Base-by-base conservation (phyloP, 805 yeast genomes). In the Kazachstania africana region DNA sequence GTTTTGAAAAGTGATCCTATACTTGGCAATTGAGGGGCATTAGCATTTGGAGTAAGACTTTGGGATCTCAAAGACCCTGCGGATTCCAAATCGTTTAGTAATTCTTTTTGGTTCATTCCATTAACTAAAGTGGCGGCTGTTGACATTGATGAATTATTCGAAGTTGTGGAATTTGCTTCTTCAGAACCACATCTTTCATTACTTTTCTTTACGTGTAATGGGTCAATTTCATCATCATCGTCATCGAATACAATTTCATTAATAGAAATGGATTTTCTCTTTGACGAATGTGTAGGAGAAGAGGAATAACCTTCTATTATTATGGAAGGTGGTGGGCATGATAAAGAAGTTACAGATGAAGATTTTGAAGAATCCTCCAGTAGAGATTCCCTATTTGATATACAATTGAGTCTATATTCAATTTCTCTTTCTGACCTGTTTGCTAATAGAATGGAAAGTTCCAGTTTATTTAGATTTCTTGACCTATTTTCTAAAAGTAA, bases 341-440 rank as follows among this genome's bases (percentile, higher is more conserved):
- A n/a, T n/a, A n/a, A n/a, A n/a, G n/a, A n/a, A 24, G 17, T 24
- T 3, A 24, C 17, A 10, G 28, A 27, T 10, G 19, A 15, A 1
- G 28, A 26, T n/a, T n/a, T n/a, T n/a, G n/a, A n/a, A n/a, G n/a
- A 14, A 18, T 26, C 12, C 29, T 22, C 4, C 33, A 20, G 4
- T 29, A 29, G 8, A 20, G 14, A 10, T 9, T 4, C n/a, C 14
- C 14, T 25, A n/a, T 28, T 26, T 19, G 31, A 9, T 27, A 42
- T 24, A 74, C 48, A 56, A 29, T 63, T 70, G 15, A 79, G 69
- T 38, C 91, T 63, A 24, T 67, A 55, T 63, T 70, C 65, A 26
- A 84, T 84, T 43, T 82, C 91, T n/a, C 63, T 63, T 48, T 79
- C 85, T 0, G 91, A 65, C 40, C 83, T 69, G 35, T 67, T 68